phyloP scores from a whole-genome alignment of 768 basidiomycete genomes.

The Dacryopinax spathularia region DNA sequence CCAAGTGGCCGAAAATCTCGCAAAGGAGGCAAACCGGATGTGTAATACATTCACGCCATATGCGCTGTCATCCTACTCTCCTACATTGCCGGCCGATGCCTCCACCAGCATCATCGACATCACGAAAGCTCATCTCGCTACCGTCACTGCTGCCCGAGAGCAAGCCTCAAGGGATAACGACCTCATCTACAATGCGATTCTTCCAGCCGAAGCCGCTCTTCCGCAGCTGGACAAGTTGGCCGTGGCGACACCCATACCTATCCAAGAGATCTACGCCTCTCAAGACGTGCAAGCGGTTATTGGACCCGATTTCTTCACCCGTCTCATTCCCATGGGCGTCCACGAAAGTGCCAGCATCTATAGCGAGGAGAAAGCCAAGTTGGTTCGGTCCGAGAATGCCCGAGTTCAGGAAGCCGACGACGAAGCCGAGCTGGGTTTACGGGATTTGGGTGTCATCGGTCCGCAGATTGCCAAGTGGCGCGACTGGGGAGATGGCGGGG shows the following conservation, averaged over 20 bases:
- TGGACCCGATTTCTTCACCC: constrained; percentile 76
- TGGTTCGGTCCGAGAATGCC: constrained; percentile 70
- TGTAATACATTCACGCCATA: constrained; percentile 53
- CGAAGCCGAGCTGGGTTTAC: constrained; percentile 58
- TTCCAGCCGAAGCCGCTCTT: constrained; percentile 65
- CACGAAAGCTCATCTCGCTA: constrained; percentile 63
- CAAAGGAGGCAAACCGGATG: constrained; percentile 67
- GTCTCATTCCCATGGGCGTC: constrained; percentile 80
- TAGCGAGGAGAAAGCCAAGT: constrained; percentile 96
- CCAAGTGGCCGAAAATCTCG: constrained; percentile 55
- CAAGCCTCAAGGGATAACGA: constrained; percentile 86
- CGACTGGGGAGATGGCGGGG: constrained; percentile 51
- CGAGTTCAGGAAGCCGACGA: constrained; percentile 73
- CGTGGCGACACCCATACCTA: constrained; percentile 73
- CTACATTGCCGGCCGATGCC: constrained; percentile 78
- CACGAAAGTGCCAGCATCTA: constrained; percentile 94
- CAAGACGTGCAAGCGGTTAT: constrained; percentile 91
- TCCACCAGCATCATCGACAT: constrained; percentile 66
- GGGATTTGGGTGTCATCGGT: constrained; percentile 51
- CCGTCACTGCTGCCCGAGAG: constrained; percentile 57
- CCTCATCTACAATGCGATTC: constrained; percentile 86
- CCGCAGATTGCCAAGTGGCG: constrained; percentile 48
- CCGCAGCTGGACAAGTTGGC: constrained; percentile 67
- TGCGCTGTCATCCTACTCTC: constrained; percentile 53
- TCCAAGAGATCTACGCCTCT: constrained; percentile 84